These are phyloP conservation scores for Poronia punctata DNA, from an alignment of 495 filamentous ascomycete genomes.

Conservation along the genomic window DNA sequence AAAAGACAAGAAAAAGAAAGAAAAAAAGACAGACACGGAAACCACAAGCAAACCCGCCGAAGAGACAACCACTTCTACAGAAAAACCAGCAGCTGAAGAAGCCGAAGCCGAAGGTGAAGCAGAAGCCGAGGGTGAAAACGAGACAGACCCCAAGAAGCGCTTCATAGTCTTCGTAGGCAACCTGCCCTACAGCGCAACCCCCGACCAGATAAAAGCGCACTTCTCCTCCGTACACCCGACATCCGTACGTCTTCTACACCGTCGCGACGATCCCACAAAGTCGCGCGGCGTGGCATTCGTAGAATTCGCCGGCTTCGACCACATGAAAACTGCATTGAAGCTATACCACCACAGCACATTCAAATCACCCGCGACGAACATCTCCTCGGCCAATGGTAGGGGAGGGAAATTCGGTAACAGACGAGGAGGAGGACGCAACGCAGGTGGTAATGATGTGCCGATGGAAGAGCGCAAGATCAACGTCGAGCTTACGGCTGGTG, in stretches of 20 bases:
- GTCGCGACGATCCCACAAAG: slow-evolving; percentile 58
- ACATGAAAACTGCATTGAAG: slow-evolving; percentile 89
- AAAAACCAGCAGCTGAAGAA: background rate
- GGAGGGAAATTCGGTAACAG: background rate
- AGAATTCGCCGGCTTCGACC: slow-evolving; percentile 82
- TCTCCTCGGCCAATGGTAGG: background rate
- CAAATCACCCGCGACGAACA: slow-evolving; percentile 4
- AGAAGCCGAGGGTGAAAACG: slow-evolving; percentile 16
- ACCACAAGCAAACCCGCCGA: background rate
- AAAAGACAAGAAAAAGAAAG: slow-evolving; percentile 24
- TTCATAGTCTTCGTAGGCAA: slow-evolving; percentile 88
- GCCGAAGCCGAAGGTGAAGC: slow-evolving; percentile 5
- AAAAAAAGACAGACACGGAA: slow-evolving; percentile 16
- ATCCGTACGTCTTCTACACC: slow-evolving; percentile 66
- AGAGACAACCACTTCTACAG: background rate
- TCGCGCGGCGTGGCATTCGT: slow-evolving; percentile 88
- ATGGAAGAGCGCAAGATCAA: slow-evolving; percentile 61
- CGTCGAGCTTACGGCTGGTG: slow-evolving; percentile 86
- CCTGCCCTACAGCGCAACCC: slow-evolving; percentile 78
- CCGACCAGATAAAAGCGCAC: slow-evolving; percentile 58
- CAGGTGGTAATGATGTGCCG: slow-evolving; percentile 17
- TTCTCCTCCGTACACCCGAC: slow-evolving; percentile 69
- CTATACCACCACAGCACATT: slow-evolving; percentile 83
- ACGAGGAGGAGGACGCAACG: background rate
- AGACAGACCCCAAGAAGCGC: slow-evolving; percentile 28